Evolutionary conservation across 2,329 filamentous ascomycete species (phyloP).

Genomic region (Nothomitra cinnamomea): DNA sequence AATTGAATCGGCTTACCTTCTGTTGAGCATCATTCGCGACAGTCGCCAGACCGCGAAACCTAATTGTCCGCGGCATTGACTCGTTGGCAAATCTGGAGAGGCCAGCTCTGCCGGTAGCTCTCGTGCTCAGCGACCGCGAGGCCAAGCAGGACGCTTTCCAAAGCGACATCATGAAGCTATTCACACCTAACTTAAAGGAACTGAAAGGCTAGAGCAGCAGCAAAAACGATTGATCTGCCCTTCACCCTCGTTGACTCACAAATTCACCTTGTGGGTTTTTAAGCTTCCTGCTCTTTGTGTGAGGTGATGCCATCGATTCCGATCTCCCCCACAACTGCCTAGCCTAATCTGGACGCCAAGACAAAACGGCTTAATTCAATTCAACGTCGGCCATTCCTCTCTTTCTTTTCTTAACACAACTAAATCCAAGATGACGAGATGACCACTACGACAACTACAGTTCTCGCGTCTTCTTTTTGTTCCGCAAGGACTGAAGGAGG

Average conservation of each 20-base stretch:
- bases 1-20: neutral
- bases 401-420: conserved; percentile 7
- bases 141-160: neutral
- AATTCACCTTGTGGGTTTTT: neutral
- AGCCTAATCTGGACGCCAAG: neutral
- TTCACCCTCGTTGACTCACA: neutral
- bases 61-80: neutral
- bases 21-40: conserved; percentile 6
- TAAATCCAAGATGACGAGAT: conserved; percentile 8
- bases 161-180: neutral
- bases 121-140: neutral
- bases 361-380: neutral
- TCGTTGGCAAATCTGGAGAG: neutral
- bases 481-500: conserved; percentile 12
- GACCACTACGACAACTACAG: conserved; percentile 4
- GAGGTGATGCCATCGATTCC: neutral
- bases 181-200: neutral
- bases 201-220: neutral
- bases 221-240: neutral
- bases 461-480: neutral
- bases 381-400: neutral
- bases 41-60: neutral
- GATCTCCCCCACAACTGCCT: neutral
- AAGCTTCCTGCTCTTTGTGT: neutral
- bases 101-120: neutral